These are phyloP conservation scores for Lipomyces mesembrius DNA, from an alignment of 805 yeast species.

Conservation along the genomic window DNA sequence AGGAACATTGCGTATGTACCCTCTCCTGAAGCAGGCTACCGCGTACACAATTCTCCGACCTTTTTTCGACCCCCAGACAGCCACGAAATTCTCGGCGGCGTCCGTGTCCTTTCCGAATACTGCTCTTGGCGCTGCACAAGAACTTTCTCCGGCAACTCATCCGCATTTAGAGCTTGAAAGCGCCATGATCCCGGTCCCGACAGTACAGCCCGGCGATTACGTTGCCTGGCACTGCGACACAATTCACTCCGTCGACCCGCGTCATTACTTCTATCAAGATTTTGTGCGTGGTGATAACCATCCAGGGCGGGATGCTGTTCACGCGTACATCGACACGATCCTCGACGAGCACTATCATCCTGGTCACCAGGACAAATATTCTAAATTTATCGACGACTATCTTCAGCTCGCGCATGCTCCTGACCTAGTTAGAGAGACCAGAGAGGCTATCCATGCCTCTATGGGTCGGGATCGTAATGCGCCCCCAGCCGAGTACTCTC, in stretches of 20 bases:
- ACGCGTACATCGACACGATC: background rate
- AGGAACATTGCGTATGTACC: conserved; percentile 50
- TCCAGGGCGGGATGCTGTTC: background rate
- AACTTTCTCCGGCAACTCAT: conserved; percentile 42
- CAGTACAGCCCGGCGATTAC: conserved; percentile 51
- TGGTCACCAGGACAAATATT: background rate
- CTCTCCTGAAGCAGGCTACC: conserved; percentile 47
- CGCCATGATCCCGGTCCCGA: conserved; percentile 48
- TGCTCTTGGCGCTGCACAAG: conserved; percentile 46
- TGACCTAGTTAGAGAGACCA: background rate
- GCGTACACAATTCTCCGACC: conserved; percentile 52
- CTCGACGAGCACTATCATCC: background rate
- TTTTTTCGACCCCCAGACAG: conserved; percentile 37
- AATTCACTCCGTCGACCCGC: conserved; percentile 51
- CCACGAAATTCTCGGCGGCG: conserved; percentile 12
- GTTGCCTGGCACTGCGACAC: conserved; percentile 54
- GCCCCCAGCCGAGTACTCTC: no score
- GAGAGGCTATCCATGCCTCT: background rate
- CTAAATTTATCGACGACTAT: background rate
- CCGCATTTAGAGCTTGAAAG: conserved; percentile 48
- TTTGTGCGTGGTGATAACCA: background rate
- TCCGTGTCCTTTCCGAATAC: conserved; percentile 17
- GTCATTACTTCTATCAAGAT: conserved; percentile 38
- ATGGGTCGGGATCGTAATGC: background rate
- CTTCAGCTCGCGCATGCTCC: background rate